A percentile compares a stretch with the other conserved stretches of the same genome.
Evolutionary conservation across 352 stramenopile genomes (phyloP).

Genomic region (Pythium folliculosum): DNA sequence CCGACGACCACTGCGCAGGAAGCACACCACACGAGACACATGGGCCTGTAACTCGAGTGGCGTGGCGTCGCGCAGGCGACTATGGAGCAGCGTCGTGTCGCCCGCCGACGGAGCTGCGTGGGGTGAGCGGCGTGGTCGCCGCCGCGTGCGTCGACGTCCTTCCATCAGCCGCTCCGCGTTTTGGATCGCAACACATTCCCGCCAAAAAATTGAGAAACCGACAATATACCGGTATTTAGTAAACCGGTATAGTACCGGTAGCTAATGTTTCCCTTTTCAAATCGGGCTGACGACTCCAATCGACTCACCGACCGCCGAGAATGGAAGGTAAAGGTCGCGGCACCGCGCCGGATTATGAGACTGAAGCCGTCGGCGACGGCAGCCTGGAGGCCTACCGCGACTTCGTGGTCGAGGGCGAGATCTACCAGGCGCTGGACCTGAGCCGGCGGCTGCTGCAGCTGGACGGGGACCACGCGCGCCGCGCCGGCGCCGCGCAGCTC

Average conservation of each 20-base stretch:
- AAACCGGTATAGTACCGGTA: conserved; percentile 15
- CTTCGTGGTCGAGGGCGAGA: conserved; percentile 51
- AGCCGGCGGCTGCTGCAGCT: conserved; percentile 59
- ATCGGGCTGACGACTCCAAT: background rate
- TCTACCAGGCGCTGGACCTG: conserved; percentile 45
- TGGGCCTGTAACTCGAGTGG: conserved; percentile 18
- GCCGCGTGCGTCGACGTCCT: background rate
- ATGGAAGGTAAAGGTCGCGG: conserved; percentile 13
- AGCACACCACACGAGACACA: conserved; percentile 14
- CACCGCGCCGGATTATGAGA: background rate
- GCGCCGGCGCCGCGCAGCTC: conserved; percentile 50
- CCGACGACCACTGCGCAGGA: conserved; percentile 6
- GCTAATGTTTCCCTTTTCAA: conserved; percentile 21
- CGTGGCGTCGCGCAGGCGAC: conserved; percentile 4
- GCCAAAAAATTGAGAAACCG: conserved; percentile 3
- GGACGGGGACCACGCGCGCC: conserved; percentile 36
- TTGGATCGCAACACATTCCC: conserved; percentile 7
- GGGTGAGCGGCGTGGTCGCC: background rate
- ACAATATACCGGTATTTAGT: conserved; percentile 3
- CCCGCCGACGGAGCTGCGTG: background rate
- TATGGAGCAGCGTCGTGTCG: conserved; percentile 13
- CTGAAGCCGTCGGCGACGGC: background rate
- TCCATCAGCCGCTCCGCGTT: background rate
- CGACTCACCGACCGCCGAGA: background rate
- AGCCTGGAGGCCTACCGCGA: conserved; percentile 43